Evolutionary conservation across 176 grass and related monocot species (phyloP).

Genomic region (Pharus latifolius): DNA sequence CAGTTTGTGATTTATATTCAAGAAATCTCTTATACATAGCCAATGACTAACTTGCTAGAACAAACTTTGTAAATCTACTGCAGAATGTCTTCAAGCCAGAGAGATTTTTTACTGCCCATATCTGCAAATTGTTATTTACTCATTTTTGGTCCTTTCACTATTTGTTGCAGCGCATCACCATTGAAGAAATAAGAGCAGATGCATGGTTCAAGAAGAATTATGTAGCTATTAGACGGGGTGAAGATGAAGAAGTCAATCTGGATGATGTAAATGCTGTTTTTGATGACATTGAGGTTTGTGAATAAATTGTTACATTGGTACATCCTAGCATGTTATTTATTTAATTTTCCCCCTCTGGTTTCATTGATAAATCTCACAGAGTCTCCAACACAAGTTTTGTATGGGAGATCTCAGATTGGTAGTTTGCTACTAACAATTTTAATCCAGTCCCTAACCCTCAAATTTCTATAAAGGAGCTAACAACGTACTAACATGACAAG

Average conservation of each 20-base stretch:
- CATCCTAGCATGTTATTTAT: not conserved
- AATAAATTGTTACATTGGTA: not conserved
- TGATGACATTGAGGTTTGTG: conserved; percentile 87
- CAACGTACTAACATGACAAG: no score
- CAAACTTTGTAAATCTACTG: not conserved
- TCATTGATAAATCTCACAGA: no score
- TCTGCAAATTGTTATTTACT: not conserved
- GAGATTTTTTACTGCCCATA: not conserved
- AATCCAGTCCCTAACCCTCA: no score
- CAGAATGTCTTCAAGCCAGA: not conserved
- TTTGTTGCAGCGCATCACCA: conserved; percentile 62
- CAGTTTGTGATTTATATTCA: not conserved
- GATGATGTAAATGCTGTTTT: conserved; percentile 92
- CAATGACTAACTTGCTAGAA: not conserved
- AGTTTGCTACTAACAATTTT: no score
- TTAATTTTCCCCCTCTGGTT: not conserved
- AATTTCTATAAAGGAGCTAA: no score
- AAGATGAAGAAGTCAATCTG: conserved; percentile 64
- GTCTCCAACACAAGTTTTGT: not conserved
- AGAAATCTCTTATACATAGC: not conserved
- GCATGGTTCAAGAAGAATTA: conserved; percentile 82
- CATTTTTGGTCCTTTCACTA: not conserved
- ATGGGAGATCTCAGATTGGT: no score
- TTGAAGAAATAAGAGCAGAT: conserved; percentile 61
- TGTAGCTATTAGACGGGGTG: conserved; percentile 36